Base-by-base conservation (phyloP, 345 rosid species). In the Eucalyptus leucophloia region DNA sequence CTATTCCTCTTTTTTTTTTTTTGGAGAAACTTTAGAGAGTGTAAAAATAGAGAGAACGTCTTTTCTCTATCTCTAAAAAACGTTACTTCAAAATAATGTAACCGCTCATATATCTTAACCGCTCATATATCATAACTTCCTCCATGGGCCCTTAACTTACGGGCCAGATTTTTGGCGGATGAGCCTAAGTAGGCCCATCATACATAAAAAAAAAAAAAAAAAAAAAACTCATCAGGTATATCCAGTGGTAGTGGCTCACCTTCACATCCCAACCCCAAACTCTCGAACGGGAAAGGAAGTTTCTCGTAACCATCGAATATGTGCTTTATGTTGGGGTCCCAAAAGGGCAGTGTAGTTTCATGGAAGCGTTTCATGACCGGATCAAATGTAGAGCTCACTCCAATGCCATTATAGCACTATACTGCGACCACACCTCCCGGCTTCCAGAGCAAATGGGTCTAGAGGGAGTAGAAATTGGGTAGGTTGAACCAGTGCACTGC, bases 401-500 rank as follows among this genome's bases (percentile, higher is more conserved):
- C 72, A 4, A 30, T 17, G 8, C 15, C 72, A 30, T 30, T 62
- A 18, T 30, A 50, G 91, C 93, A 91, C 95, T 97, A 94, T 6
- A 95, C 94, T 21, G 95, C 97, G 37, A 96, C 65, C 15, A 94
- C 87, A 3, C 97, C 96, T 42, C 95, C 97, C 8, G 96, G 97
- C 90, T 94, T 96, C 42, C 93, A 92, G 24, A 96, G 92, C 51
- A 96, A 80, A 37, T 94, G 92, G 26, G 80, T 92, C 32, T 89
- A 95, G 9, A 92, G 30, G 9, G 95, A 86, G 86, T 96, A 94
- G 89, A 96, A 94, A 60, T 85, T 95, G 30, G 93, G 94, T 13
- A 94, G 95, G 88, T 96, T 95, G 85, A 96, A 95, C 96, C 97
- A 94, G 92, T 95, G 97, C 7, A 95, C 92, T 4, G 96, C 97